These are phyloP conservation scores for Mortierella sp. DNA, from an alignment of 371 early-diverging fungal genomes.

Conservation along the genomic window DNA sequence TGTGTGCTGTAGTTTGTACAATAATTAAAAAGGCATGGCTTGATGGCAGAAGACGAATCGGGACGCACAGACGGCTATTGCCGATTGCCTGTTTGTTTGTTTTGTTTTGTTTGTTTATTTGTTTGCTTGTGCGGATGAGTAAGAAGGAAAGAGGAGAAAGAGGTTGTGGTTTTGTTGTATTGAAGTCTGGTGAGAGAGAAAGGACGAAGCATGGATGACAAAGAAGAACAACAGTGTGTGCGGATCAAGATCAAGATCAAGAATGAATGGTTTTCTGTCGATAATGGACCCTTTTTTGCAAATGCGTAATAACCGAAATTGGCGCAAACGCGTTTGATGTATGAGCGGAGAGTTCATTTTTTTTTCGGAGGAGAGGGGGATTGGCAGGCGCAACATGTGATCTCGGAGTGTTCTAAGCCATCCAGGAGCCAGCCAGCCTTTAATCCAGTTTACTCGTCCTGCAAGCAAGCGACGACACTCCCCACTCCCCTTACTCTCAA, in stretches of 20 bases:
- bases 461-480: not conserved
- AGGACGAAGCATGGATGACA: too few species aligned
- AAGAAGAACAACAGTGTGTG: too few species aligned
- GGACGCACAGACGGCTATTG: not conserved
- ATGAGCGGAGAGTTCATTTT: not conserved
- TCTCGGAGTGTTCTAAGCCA: constrained; percentile 3
- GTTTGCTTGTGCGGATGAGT: not conserved
- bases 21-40: not conserved
- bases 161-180: too few species aligned
- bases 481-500: not conserved
- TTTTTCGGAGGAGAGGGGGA: not conserved
- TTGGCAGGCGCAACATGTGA: not conserved
- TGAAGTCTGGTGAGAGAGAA: too few species aligned
- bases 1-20: not conserved
- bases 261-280: too few species aligned
- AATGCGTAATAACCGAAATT: too few species aligned
- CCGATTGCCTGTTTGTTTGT: not conserved
- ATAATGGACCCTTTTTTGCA: too few species aligned
- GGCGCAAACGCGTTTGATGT: too few species aligned
- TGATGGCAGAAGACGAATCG: not conserved
- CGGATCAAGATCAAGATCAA: too few species aligned
- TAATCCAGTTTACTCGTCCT: too few species aligned
- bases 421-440: not conserved
- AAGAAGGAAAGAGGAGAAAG: not conserved
- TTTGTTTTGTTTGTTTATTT: not conserved